Evolutionary conservation across 495 filamentous ascomycete genomes (phyloP), one percentile per base, ranked within the genome.

Genomic region (Penicillium parvum): DNA sequence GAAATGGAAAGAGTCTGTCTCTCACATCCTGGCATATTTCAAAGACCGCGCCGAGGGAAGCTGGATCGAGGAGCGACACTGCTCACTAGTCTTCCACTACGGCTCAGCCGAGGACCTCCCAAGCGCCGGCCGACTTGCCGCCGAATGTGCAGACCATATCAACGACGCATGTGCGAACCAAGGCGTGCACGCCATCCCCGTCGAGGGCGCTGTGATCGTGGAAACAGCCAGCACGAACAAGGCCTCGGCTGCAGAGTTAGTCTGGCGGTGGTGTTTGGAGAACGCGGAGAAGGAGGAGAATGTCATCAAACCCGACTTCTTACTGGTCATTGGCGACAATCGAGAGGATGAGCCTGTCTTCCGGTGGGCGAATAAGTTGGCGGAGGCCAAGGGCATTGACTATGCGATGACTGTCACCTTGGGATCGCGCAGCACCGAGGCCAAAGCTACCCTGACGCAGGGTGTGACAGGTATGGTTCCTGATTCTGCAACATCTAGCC

Each of bases 271-370:
- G 46, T 68, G 82, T 21, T 63, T 74, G 15, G 53, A 69, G 8
- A 35, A 53, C 20, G 44, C 40, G 4, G 47, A 63, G 18, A 57
- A 72, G 44, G 59, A 55, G 0, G 47, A 69, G 0, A 45, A 59
- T 0, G 63, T 63, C 8, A 60, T 71, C 22, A 58, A 63, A 47
- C 78, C 81, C 0, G 86, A 94, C 53, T 95, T 95, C 63, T 61
- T 96, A 29, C 77, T 95, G 61, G 86, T 92, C 6, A 74, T 87
- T 32, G 90, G 90, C 26, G 88, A 95, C 57, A 85, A 86, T 30
- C 85, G 90, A 5, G 90, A 95, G 44, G 90, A 96, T 52, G 90
- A 96, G 58, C 82, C 87, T 33, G 82, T 95, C 16, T 96, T 90
- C 71, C 85, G 83, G 23, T 96, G 90, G 90, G 90, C 90, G 19